Evolutionary conservation across 164 flowering plant species (phyloP).

Genomic region (Euptelea pleiosperma): DNA sequence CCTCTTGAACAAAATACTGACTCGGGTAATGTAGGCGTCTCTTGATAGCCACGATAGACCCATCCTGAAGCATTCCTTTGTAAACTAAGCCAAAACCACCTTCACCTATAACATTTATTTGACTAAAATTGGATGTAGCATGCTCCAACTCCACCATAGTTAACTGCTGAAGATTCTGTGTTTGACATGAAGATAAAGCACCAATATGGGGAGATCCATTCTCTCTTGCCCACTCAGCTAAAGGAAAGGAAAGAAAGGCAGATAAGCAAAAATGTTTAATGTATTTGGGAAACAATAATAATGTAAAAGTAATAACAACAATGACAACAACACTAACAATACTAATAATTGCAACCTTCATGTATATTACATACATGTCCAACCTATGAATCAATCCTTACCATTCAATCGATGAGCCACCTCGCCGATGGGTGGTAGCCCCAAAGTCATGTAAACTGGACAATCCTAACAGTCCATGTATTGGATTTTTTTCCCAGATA

Average conservation of each 20-base stretch:
- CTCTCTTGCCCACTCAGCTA: constrained; percentile 30
- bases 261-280: neutral
- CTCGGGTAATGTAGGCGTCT: constrained; percentile 28
- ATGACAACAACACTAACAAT: too few relatives aligned
- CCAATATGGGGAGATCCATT: constrained; percentile 17
- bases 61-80: constrained; percentile 52
- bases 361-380: too few relatives aligned
- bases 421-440: too few relatives aligned
- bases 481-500: too few relatives aligned
- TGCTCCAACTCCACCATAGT: constrained; percentile 33
- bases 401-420: too few relatives aligned
- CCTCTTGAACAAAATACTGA: constrained; percentile 33
- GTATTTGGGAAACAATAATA: too few relatives aligned
- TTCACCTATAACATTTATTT: constrained; percentile 42
- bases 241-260: neutral
- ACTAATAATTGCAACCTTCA: too few relatives aligned
- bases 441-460: too few relatives aligned
- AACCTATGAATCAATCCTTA: too few relatives aligned
- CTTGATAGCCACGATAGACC: constrained; percentile 48
- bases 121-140: constrained; percentile 43
- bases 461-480: too few relatives aligned
- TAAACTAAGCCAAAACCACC: constrained; percentile 46
- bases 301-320: neutral
- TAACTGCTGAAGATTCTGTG: constrained; percentile 24
- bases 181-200: constrained; percentile 19